These are phyloP conservation scores for Tetrahymena malaccensis DNA, from an alignment of 73 alveolate species.

Conservation along the genomic window DNA sequence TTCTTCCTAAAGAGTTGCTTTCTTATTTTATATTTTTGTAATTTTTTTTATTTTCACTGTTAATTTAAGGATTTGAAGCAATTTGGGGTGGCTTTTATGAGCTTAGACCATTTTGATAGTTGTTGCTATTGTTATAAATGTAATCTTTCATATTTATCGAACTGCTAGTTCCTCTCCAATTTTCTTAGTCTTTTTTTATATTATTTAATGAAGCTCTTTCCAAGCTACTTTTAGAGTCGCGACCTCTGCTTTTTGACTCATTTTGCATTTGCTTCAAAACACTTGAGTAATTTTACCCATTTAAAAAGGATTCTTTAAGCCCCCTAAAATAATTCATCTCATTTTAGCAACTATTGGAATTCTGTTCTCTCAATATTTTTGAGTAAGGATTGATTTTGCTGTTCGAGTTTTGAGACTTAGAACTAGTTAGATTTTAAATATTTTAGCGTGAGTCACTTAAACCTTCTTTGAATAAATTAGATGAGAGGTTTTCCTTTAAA, in stretches of 20 bases:
- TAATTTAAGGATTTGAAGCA: neutral
- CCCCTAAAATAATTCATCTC: neutral
- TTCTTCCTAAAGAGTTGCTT: neutral
- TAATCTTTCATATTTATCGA: neutral
- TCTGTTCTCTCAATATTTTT: neutral
- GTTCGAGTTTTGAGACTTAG: neutral
- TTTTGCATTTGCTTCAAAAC: neutral
- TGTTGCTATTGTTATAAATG: neutral
- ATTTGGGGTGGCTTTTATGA: neutral
- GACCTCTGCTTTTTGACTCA: neutral
- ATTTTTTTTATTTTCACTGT: neutral
- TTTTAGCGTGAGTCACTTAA: neutral
- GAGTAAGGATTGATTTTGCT: neutral
- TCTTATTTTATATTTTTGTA: neutral
- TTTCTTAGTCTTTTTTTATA: neutral
- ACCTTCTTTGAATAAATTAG: neutral
- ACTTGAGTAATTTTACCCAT: neutral
- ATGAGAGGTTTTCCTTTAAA: neutral
- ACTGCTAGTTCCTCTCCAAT: neutral
- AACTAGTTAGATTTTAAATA: neutral
- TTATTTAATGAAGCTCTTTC: neutral
- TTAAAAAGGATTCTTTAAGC: neutral
- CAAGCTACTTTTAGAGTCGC: neutral
- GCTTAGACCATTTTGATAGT: neutral
- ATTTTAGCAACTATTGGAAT: neutral